Conservation (phyloP, 768 basidiomycete genomes). For the Naganishia friedmannii region DNA sequence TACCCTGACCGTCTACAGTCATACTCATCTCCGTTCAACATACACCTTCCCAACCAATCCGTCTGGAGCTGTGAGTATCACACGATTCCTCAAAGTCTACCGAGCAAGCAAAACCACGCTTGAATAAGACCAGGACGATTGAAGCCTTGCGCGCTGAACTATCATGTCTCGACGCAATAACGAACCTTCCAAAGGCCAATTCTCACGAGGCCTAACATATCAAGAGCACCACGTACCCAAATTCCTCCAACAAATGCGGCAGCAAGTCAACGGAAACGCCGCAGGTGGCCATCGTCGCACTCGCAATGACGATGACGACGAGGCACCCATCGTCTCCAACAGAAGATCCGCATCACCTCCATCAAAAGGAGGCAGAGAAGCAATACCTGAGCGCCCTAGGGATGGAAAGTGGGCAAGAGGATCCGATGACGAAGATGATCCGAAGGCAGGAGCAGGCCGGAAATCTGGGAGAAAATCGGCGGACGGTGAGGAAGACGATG, state of each 20-base stretch:
- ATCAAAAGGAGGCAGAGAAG: conserved; percentile 32
- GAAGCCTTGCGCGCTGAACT: background rate
- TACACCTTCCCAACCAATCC: no score
- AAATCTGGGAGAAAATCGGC: conserved; percentile 20
- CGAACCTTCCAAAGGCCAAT: conserved; percentile 20
- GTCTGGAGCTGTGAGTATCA: no score
- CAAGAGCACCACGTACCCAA: conserved; percentile 21
- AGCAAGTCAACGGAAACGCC: conserved; percentile 20
- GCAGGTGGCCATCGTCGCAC: background rate
- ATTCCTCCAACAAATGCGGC: conserved; percentile 21
- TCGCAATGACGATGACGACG: conserved; percentile 1
- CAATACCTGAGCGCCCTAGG: conserved; percentile 43
- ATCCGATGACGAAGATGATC: conserved; percentile 40
- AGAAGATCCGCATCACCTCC: conserved; percentile 21
- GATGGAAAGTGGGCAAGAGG: conserved; percentile 49
- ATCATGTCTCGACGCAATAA: conserved; percentile 21
- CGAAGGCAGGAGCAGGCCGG: conserved; percentile 23
- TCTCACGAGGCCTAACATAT: conserved; percentile 19
- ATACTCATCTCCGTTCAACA: no score
- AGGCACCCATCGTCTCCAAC: conserved; percentile 2
- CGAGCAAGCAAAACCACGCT: background rate
- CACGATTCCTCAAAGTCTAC: no score
- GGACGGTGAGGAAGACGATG: conserved; percentile 67
- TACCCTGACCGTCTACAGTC: no score
- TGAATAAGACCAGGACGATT: background rate